A percentile compares a stretch with the other conserved stretches of the same genome.
phyloP scores from a whole-genome alignment of 2,329 filamentous ascomycete species.

The Beauveria medogensis region DNA sequence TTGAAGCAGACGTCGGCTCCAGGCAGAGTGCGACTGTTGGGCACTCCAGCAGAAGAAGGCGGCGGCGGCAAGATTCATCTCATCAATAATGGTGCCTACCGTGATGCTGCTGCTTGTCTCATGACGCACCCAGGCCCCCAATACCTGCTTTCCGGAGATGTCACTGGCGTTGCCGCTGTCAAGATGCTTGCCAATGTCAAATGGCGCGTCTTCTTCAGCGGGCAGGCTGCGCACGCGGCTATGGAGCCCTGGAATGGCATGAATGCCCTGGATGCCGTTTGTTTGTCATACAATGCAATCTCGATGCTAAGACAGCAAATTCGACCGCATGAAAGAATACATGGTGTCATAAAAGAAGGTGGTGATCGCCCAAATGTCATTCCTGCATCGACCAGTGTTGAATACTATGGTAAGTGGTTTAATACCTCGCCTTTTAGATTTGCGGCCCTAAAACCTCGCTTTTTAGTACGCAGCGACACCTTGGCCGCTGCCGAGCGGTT shows the following conservation, averaged over 20 bases:
- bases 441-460: neutral
- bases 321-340: slow-evolving; percentile 38
- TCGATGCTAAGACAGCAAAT: slow-evolving; percentile 42
- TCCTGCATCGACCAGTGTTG: slow-evolving; percentile 30
- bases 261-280: slow-evolving; percentile 42
- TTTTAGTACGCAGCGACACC: slow-evolving; percentile 22
- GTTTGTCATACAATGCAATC: slow-evolving; percentile 32
- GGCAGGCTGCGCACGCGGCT: slow-evolving; percentile 38
- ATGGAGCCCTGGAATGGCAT: slow-evolving; percentile 41
- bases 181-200: slow-evolving; percentile 22
- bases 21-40: slow-evolving; percentile 30
- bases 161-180: slow-evolving; percentile 19
- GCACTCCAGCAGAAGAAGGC: slow-evolving; percentile 34
- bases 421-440: slow-evolving; percentile 10
- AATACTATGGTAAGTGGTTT: slow-evolving; percentile 24
- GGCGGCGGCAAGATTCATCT: slow-evolving; percentile 36
- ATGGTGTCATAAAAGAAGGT: slow-evolving; percentile 36
- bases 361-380: slow-evolving; percentile 35
- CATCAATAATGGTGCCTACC: slow-evolving; percentile 22
- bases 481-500: slow-evolving; percentile 20
- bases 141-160: slow-evolving; percentile 6
- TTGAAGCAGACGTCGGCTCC: slow-evolving; percentile 20
- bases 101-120: slow-evolving; percentile 17
- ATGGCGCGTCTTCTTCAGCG: slow-evolving; percentile 30
- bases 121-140: slow-evolving; percentile 17